Evolutionary conservation across 2,329 filamentous ascomycete species (phyloP).

Genomic region (Cordyceps tenuipes): DNA sequence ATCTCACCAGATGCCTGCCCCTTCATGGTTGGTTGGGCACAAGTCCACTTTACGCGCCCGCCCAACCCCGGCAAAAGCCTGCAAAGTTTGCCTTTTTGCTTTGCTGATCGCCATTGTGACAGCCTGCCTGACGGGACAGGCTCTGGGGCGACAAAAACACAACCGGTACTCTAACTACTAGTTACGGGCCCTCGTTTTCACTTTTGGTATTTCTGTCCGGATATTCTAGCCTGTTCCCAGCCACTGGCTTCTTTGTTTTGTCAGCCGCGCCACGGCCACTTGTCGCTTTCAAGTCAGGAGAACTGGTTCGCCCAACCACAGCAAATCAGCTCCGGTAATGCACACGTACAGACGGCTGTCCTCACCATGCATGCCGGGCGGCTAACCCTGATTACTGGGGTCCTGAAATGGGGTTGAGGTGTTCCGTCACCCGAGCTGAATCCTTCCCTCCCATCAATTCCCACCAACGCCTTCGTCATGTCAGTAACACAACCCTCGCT

Average conservation of each 20-base stretch:
- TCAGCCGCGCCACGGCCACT: background rate
- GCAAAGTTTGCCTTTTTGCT: background rate
- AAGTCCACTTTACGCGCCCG: background rate
- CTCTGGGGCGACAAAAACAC: no score
- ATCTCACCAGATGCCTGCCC: no score
- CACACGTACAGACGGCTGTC: background rate
- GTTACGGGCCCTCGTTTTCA: no score
- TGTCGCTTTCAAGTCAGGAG: background rate
- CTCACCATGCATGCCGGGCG: background rate
- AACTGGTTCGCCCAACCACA: background rate
- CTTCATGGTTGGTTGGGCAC: background rate
- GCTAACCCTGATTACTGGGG: background rate
- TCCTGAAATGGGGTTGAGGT: background rate
- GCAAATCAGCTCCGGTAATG: background rate
- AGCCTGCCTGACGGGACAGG: background rate
- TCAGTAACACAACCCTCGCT: background rate
- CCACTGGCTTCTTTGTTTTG: no score
- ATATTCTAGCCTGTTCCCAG: no score
- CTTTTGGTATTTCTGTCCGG: no score
- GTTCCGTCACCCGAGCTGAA: background rate
- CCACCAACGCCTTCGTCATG: background rate
- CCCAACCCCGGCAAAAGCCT: background rate
- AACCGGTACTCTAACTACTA: no score
- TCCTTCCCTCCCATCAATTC: background rate
- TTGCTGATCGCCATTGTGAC: no score